Percentiles rank a stretch among this genome's conserved stretches.
phyloP scores from a whole-genome alignment of 192 early-diverging fungal species.

The Linnemannia zychae region DNA sequence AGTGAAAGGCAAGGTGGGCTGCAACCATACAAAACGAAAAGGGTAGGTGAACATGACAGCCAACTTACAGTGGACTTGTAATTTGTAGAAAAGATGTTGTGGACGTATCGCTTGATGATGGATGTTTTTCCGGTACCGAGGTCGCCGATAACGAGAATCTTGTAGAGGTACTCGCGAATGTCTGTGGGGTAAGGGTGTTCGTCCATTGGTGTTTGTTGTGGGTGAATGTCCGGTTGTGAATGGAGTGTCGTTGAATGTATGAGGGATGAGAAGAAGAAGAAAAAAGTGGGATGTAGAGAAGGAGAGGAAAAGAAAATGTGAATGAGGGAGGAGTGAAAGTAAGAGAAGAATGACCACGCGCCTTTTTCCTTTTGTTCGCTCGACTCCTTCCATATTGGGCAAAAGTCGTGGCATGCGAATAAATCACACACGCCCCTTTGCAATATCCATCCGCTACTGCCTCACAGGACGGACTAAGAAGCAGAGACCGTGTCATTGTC shows the following conservation, averaged over 20 bases:
- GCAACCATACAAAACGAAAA: neutral
- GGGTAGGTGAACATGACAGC: neutral
- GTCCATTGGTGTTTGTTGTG: slow-evolving; percentile 25
- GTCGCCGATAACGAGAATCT: slow-evolving; percentile 74
- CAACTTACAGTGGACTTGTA: slow-evolving; percentile 70
- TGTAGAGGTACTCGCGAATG: slow-evolving; percentile 69
- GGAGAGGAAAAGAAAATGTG: neutral
- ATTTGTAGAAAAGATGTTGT: slow-evolving; percentile 69
- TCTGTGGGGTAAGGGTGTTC: slow-evolving; percentile 52
- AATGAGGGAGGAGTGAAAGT: neutral
- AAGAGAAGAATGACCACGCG: slow-evolving; percentile 8
- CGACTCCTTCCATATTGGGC: neutral
- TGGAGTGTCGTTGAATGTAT: neutral
- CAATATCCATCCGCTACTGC: no score
- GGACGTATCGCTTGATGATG: slow-evolving; percentile 72
- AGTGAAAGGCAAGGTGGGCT: no score
- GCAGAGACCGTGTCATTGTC: no score
- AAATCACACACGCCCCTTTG: no score
- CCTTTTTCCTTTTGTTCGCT: neutral
- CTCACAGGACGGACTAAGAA: no score
- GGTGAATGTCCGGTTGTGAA: neutral
- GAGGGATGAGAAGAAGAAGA: neutral
- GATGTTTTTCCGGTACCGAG: slow-evolving; percentile 72
- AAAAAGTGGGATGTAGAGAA: neutral
- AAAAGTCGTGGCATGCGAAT: no score